A percentile compares a stretch with the other conserved stretches of the same genome.
Conservation (phyloP, 2,329 filamentous ascomycete species). For the Colletotrichum sp. region DNA sequence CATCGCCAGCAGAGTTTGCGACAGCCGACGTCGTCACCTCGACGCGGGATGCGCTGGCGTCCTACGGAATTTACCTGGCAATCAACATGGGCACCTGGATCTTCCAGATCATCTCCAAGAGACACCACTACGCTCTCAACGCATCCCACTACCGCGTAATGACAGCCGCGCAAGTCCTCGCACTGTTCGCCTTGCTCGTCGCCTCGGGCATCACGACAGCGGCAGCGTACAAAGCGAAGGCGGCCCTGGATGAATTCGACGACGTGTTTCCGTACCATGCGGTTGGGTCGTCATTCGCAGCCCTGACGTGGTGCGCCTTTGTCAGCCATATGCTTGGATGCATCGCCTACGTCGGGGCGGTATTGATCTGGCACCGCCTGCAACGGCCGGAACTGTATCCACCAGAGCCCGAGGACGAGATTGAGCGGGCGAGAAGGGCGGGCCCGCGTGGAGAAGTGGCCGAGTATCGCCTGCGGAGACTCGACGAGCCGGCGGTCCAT, state of each 20-base stretch:
- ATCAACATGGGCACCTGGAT: neutral
- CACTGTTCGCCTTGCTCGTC: neutral
- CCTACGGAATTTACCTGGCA: neutral
- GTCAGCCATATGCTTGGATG: neutral
- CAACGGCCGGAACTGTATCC: neutral
- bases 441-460: neutral
- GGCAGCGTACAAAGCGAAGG: neutral
- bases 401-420: neutral
- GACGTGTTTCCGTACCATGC: neutral
- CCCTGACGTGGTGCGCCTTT: constrained; percentile 1
- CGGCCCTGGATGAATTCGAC: neutral
- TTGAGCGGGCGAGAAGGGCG: neutral
- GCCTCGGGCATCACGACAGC: neutral
- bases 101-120: neutral
- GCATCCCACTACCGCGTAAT: neutral
- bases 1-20: neutral
- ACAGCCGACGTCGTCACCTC: neutral
- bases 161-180: neutral
- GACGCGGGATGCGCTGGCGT: neutral
- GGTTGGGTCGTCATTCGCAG: neutral
- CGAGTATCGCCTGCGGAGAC: neutral
- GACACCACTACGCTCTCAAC: neutral
- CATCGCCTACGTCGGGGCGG: neutral
- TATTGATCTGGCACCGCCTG: neutral
- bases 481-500: neutral